Evolutionary conservation across 2,329 filamentous ascomycete species (phyloP), one percentile per base, ranked within the genome.

Genomic region (Aspergillus novoparasiticus): DNA sequence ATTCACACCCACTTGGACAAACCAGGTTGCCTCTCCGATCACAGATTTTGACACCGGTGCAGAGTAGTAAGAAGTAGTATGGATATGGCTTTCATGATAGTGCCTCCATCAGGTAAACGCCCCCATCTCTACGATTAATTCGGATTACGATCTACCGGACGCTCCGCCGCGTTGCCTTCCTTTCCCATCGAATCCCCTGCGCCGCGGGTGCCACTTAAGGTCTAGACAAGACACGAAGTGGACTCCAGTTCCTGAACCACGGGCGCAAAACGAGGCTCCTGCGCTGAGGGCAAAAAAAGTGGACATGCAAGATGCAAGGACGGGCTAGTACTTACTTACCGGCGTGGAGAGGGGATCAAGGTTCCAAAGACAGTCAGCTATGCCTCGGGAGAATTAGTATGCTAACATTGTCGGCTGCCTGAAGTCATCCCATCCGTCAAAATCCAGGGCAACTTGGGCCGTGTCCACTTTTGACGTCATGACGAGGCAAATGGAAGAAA

Each of bases 211-310:
- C 48, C 26, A 58, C 51, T 53, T n/a, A 43, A 28, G 28, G 45
- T 41, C 57, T 61, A 57, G 58, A 45, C 39, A 58, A 58, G 53
- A 54, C 45, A 58, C 58, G 30, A 63, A 46, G 57, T 60, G 61
- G 66, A 60, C 54, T 55, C 61, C 39, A 61, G 64, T 63, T 60
- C 62, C 61, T 61, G 55, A 62, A 43, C 60, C 60, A 62, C 57
- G 60, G 60, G 46, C 56, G 41, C 43, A 39, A 26, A 46, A 41
- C 46, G 48, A 54, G 39, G 45, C 53, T 61, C 34, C 55, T 58
- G 60, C 55, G 60, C 30, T 16, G 19, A 36, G 23, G 36, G 39
- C 30, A 16, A 26, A 11, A 53, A 54, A 54, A 36, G 34, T 39
- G 51, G 30, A 11, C 12, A 39, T 39, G 32, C 32, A 41, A 51